Evolutionary conservation across 179 eudicot genomes (phyloP).

Genomic region (Beta macrorhiza): DNA sequence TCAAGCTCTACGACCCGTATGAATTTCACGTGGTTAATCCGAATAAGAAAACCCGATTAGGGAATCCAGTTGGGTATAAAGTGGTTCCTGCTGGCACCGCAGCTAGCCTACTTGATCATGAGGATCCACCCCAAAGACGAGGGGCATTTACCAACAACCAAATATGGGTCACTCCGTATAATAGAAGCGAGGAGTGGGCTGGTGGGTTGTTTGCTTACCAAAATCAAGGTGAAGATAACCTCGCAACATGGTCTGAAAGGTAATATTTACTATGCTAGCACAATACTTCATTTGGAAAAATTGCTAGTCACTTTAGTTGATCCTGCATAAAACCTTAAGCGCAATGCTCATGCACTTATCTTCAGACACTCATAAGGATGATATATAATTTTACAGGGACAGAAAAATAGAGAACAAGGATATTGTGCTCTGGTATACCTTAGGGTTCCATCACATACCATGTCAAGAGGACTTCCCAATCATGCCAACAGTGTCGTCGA

Average conservation of each 20-base stretch:
- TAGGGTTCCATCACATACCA: conserved; percentile 93
- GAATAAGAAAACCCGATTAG: conserved; percentile 62
- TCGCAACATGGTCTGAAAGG: conserved; percentile 90
- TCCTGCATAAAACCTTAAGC: too few relatives aligned
- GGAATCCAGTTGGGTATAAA: conserved; percentile 92
- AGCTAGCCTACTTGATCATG: conserved; percentile 73
- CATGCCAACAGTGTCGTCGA: conserved; percentile 94
- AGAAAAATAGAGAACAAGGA: conserved; percentile 80
- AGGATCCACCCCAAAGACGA: conserved; percentile 91
- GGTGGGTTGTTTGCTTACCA: conserved; percentile 89
- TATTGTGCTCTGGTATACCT: conserved; percentile 87
- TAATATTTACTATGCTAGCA: conserved; percentile 11
- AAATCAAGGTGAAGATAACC: conserved; percentile 85
- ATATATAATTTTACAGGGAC: conserved; percentile 51
- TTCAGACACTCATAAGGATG: conserved; percentile 2
- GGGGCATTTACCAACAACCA: conserved; percentile 92
- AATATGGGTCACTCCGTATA: conserved; percentile 93
- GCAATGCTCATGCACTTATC: too few relatives aligned
- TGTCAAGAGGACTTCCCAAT: conserved; percentile 98
- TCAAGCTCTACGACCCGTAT: conserved; percentile 78
- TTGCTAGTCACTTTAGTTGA: background rate
- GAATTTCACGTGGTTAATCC: conserved; percentile 88
- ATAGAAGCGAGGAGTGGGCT: conserved; percentile 80
- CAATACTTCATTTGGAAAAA: background rate
- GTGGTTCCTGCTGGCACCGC: conserved; percentile 87